Evolutionary conservation across 257 asterid species (phyloP), one percentile per base, ranked within the genome.

Genomic region (Scutellaria barbata): DNA sequence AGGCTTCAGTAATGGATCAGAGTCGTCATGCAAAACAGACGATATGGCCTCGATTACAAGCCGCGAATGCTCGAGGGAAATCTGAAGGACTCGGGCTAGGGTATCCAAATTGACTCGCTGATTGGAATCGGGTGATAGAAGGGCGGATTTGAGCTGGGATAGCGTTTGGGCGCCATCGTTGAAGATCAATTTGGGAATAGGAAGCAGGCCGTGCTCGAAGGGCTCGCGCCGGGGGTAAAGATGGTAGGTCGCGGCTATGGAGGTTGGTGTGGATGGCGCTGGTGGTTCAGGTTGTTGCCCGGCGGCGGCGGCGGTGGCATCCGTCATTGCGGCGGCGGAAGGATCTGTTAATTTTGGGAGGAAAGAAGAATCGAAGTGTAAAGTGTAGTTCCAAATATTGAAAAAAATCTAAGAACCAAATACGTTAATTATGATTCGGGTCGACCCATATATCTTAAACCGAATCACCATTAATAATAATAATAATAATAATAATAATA

Each of bases 151-250:
- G 74, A 93, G 85, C 41, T 85, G 87, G 61, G 81, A 81, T 48
- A 93, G 83, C 9, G 94, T 78, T 73, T 90, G 95, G 2, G 88
- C 73, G 37, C 83, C 88, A 76, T 90, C 97, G 57, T 82, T 30
- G 89, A 93, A 93, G 62, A 93, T 87, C 63, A 90, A 87, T 71
- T 87, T 90, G 51, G 89, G 87, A 80, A 93, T 85, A 8, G 96
- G 97, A 69, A 90, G 84, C 58, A 90, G 90, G 66, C 97, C 91
- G 75, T 86, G 92, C 61, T 92, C 98, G 83, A 92, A 92, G 16
- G 93, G 89, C 82, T 92, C 98, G 16, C 97, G 86, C 50, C 96
- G 90, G 5, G 96, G 95, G 77, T 80, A 91, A 69, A 92, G 81
- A 70, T 77, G 84, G 66, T 41, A 63, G 65, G 81, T 9, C 11